These are phyloP conservation scores for Rosa multiflora DNA, from an alignment of 306 rosid species.

Conservation along the genomic window DNA sequence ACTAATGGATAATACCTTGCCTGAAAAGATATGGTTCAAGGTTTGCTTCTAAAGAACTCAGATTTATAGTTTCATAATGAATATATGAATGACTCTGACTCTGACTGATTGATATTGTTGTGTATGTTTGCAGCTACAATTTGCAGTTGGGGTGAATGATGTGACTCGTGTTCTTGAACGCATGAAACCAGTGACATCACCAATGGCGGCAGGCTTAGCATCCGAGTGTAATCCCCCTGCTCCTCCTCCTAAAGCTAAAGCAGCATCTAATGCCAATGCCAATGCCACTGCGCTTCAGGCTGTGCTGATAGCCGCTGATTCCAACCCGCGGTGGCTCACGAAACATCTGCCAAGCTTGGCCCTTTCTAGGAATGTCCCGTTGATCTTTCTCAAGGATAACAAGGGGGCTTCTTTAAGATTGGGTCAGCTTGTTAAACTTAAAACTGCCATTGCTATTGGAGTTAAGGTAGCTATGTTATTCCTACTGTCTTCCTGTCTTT, in stretches of 20 bases:
- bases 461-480: conserved; percentile 49
- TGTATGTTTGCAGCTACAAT: conserved; percentile 55
- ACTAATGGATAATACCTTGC: conserved; percentile 45
- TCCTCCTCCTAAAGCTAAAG: conserved; percentile 14
- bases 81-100: neutral
- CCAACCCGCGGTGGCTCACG: conserved; percentile 74
- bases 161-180: conserved; percentile 81
- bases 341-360: conserved; percentile 74
- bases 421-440: conserved; percentile 67
- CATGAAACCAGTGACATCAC: conserved; percentile 50
- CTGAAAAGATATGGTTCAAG: conserved; percentile 85
- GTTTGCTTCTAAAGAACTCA: conserved; percentile 23
- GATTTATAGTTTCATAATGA: neutral
- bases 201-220: neutral
- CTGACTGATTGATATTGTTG: neutral
- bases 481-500: neutral
- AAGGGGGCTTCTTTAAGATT: conserved; percentile 69
- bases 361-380: conserved; percentile 63
- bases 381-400: conserved; percentile 59
- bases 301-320: conserved; percentile 65
- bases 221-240: neutral
- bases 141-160: conserved; percentile 80
- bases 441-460: conserved; percentile 86
- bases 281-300: conserved; percentile 54
- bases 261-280: conserved; percentile 13